phyloP scores from a whole-genome alignment of 176 grass and related monocot genomes.

The Dendrocalamus sinicus region DNA sequence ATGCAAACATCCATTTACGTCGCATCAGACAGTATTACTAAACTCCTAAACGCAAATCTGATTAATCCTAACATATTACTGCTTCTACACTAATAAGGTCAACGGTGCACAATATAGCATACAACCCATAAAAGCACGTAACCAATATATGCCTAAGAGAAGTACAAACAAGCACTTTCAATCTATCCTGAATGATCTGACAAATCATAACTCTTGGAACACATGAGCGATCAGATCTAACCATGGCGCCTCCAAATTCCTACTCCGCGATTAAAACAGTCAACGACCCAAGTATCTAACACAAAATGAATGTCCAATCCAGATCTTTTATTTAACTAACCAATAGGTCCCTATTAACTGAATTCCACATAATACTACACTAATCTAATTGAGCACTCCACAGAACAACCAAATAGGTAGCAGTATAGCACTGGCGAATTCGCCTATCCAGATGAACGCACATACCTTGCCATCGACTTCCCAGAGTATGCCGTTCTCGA shows the following conservation, averaged over 20 bases:
- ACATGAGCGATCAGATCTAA: no score
- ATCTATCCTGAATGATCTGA: not conserved
- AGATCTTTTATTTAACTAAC: not conserved
- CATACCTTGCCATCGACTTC: constrained; percentile 83
- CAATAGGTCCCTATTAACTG: not conserved
- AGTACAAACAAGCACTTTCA: not conserved
- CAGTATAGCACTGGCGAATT: not conserved
- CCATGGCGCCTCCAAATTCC: no score
- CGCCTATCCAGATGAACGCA: not conserved
- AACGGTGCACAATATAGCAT: not conserved
- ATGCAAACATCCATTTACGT: not conserved
- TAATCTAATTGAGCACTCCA: not conserved
- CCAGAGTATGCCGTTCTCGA: constrained; percentile 80
- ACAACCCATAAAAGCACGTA: not conserved
- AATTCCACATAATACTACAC: not conserved
- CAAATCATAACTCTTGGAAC: not conserved
- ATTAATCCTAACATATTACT: not conserved
- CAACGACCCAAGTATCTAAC: not conserved
- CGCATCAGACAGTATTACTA: not conserved
- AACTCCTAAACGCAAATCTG: not conserved
- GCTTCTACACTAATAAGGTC: not conserved
- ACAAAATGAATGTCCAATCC: not conserved
- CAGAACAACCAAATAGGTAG: not conserved
- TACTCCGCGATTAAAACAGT: no score
- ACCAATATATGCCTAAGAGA: no score